Conservation (phyloP, 495 filamentous ascomycete species). For the Stereocaulon alpinum region DNA sequence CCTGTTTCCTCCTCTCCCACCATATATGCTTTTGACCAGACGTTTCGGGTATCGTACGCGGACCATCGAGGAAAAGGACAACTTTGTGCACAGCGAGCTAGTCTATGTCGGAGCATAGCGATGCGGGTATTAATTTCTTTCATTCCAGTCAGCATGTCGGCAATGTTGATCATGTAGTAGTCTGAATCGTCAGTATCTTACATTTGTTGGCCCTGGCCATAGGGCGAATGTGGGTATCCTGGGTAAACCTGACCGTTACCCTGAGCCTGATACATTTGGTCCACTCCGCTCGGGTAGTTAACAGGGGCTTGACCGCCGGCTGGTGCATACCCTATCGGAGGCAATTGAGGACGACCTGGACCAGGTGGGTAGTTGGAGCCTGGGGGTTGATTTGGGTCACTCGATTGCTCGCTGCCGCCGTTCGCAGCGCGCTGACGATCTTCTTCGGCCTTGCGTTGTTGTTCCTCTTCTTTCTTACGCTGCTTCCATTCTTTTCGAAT, state of each 20-base stretch:
- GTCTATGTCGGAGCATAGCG: slow-evolving; percentile 15
- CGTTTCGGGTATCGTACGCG: slow-evolving; percentile 20
- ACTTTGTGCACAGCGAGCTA: slow-evolving; percentile 15
- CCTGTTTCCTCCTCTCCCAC: slow-evolving; percentile 24
- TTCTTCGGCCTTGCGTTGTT: slow-evolving; percentile 78
- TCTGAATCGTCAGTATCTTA: slow-evolving; percentile 47
- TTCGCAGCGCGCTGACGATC: slow-evolving; percentile 67
- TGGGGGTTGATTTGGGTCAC: slow-evolving; percentile 49
- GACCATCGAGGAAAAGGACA: slow-evolving; percentile 17
- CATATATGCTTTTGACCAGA: slow-evolving; percentile 19
- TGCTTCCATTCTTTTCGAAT: slow-evolving; percentile 99
- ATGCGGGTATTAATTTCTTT: slow-evolving; percentile 12
- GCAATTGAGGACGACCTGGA: slow-evolving; percentile 59
- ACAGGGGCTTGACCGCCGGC: slow-evolving; percentile 51
- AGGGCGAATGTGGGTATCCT: slow-evolving; percentile 68
- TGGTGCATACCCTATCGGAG: slow-evolving; percentile 75
- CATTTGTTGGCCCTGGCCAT: slow-evolving; percentile 60
- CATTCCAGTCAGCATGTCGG: slow-evolving; percentile 7
- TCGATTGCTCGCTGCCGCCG: slow-evolving; percentile 42
- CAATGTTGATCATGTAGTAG: too few relatives aligned
- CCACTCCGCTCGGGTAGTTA: slow-evolving; percentile 51
- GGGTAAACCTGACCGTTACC: slow-evolving; percentile 61
- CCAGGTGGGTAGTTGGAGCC: slow-evolving; percentile 46
- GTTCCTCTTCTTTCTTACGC: slow-evolving; percentile 97
- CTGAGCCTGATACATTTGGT: slow-evolving; percentile 45